A percentile compares a stretch with the other conserved stretches of the same genome.
phyloP scores from a whole-genome alignment of 164 flowering plant species.

The Macadamia tetraphylla region DNA sequence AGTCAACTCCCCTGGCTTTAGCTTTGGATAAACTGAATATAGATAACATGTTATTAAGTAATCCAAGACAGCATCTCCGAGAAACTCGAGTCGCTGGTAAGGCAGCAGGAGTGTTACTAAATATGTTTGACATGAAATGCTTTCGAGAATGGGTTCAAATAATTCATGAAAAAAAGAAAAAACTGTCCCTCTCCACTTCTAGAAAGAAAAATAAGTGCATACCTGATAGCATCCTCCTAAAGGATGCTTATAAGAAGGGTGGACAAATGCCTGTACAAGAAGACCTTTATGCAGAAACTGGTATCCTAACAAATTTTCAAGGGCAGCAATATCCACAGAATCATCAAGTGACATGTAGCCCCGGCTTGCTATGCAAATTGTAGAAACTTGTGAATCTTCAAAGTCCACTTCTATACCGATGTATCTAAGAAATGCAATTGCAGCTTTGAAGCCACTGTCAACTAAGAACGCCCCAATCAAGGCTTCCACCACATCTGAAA shows the following conservation, averaged over 20 bases:
- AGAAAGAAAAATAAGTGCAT: slow-evolving; percentile 5
- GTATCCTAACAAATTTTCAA: slow-evolving; percentile 53
- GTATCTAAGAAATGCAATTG: slow-evolving; percentile 85
- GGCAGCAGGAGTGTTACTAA: slow-evolving; percentile 14
- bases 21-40: slow-evolving; percentile 72
- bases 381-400: slow-evolving; percentile 45
- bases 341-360: slow-evolving; percentile 41
- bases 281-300: slow-evolving; percentile 63
- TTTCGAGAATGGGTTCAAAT: background rate
- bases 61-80: slow-evolving; percentile 97
- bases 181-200: background rate
- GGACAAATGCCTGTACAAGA: slow-evolving; percentile 84
- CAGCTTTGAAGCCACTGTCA: slow-evolving; percentile 91
- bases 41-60: slow-evolving; percentile 86
- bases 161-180: background rate
- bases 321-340: slow-evolving; percentile 33
- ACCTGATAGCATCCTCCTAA: slow-evolving; percentile 98
- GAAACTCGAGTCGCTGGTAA: slow-evolving; percentile 87
- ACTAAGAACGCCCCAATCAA: slow-evolving; percentile 87
- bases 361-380: slow-evolving; percentile 43
- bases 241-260: slow-evolving; percentile 75
- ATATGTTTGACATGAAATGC: slow-evolving; percentile 7
- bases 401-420: slow-evolving; percentile 68
- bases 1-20: slow-evolving; percentile 92
- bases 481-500: slow-evolving; percentile 92